Percentiles rank a stretch among this genome's conserved stretches.
Conservation (phyloP, 192 early-diverging fungal genomes). For the Backusella circina region DNA sequence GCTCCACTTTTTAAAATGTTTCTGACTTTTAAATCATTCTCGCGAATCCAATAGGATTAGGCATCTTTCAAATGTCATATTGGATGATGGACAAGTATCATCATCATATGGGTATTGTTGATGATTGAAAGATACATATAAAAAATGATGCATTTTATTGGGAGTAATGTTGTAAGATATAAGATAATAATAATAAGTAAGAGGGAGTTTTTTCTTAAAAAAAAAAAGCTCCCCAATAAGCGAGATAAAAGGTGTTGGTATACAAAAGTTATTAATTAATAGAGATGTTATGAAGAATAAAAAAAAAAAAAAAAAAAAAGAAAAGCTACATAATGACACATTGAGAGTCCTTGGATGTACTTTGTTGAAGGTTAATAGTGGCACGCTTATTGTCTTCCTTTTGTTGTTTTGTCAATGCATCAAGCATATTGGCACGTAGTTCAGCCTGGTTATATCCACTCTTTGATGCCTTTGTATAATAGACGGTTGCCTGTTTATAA, state of each 20-base stretch:
- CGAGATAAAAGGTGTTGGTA: no score
- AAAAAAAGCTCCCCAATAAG: no score
- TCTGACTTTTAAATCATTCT: not conserved
- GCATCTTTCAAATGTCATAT: no score
- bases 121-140: no score
- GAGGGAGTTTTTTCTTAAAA: no score
- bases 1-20: not conserved
- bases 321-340: not conserved
- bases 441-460: constrained; percentile 23
- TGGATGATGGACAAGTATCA: no score
- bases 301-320: not conserved
- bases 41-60: no score
- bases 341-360: not conserved
- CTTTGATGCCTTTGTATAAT: constrained; percentile 27
- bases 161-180: no score
- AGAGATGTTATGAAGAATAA: no score
- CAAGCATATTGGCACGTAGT: not conserved
- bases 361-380: not conserved
- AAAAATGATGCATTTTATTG: no score
- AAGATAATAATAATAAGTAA: not conserved
- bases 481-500: constrained; percentile 16
- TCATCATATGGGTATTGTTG: no score
- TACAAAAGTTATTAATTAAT: no score
- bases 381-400: not conserved
- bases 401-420: not conserved